Percentiles rank a stretch among this genome's conserved stretches.
These are phyloP conservation scores for Gossypium davidsonii DNA, from an alignment of 441 rosid species.

Conservation along the genomic window DNA sequence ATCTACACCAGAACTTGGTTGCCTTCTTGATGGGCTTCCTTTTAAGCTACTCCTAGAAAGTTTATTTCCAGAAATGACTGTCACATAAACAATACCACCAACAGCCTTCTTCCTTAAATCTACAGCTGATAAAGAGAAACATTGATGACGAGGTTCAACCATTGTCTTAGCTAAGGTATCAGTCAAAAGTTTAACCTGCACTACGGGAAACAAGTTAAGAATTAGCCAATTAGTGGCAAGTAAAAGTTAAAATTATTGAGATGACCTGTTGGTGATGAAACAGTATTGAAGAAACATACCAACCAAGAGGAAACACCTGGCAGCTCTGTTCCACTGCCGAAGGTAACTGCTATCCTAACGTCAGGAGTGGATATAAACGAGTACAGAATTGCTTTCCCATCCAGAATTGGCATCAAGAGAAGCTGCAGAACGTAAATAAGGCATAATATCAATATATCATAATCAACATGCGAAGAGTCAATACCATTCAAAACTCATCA, in stretches of 20 bases:
- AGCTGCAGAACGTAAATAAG: constrained; percentile 47
- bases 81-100: constrained; percentile 73
- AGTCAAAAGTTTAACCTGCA: constrained; percentile 69
- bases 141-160: constrained; percentile 90
- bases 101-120: constrained; percentile 81
- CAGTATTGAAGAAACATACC: constrained; percentile 36
- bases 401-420: constrained; percentile 68
- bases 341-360: constrained; percentile 82
- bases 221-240: background rate
- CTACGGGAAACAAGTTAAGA: background rate
- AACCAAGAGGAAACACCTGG: constrained; percentile 98
- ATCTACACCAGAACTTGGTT: constrained; percentile 23
- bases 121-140: constrained; percentile 63
- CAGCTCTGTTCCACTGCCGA: constrained; percentile 95
- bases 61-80: constrained; percentile 65
- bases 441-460: background rate
- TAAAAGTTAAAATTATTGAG: background rate
- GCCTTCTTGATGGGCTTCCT: constrained; percentile 66
- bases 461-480: background rate
- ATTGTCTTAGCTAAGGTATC: constrained; percentile 80
- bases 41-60: constrained; percentile 46
- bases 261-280: background rate
- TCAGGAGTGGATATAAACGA: constrained; percentile 80
- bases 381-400: constrained; percentile 74
- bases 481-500: constrained; percentile 4